Base-by-base conservation (phyloP, 2,329 filamentous ascomycete genomes). In the Byssothecium circinans region DNA sequence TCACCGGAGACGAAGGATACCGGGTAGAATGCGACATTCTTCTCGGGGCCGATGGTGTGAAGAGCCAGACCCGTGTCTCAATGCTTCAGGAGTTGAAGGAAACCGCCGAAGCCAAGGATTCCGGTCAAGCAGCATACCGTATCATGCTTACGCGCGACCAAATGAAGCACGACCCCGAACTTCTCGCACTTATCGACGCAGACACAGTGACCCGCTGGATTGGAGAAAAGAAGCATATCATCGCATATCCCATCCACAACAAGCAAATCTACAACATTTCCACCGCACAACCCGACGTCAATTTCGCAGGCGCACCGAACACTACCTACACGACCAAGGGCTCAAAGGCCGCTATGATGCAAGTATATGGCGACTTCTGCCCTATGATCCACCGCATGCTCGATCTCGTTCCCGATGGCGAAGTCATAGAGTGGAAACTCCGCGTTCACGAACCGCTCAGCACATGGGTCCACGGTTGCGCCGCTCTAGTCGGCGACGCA, bases 111-210 rank as follows among this genome's bases (percentile, higher is more conserved):
- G 81, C 86, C 57, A 75, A 83, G 49, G 85, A 89, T 54, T 89
- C 87, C 0, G 83, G 86, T 3, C 86, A 91, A 71, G 88, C 88
- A 0, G 86, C 87, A 2, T 91, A 91, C 74, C 82, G 88, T 11
- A 88, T 91, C 69, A 87, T 91, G 81, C 78, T 91, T 15, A 81
- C 79, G 1, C 81, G 87, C 11, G 78, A 82, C 23, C 77, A 86
- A 49, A 87, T 91, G 81, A 70, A 77, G 46, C 57, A 80, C 18
- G 86, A 91, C 57, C 79, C 86, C 0, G 85, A 88, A 54, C 75
- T 90, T 39, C 74, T 86, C 43, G 77, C 73, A n/a, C 77, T 91
- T 8, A 76, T 91, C 18, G 82, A 88, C 56, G 77, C 79, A 35
- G 81, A 89, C 60, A 76, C 79, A 40, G 87, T 87, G 2, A 85